Evolutionary conservation across 1,284 basidiomycete species (phyloP).

Genomic region (Marasmius tenuissimus): DNA sequence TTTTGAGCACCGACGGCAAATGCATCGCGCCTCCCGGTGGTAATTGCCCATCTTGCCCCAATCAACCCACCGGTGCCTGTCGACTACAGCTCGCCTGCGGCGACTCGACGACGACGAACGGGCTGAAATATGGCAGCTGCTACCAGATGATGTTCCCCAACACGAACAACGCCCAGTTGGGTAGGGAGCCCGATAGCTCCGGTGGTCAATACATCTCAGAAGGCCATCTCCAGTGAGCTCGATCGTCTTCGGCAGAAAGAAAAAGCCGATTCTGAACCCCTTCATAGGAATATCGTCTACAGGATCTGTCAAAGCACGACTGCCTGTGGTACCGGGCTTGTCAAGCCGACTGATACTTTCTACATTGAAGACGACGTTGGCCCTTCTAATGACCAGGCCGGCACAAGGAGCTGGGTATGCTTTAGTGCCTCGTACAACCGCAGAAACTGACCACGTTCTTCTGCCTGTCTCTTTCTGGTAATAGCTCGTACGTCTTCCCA

Average conservation of each 20-base stretch:
- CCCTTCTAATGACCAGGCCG: background rate
- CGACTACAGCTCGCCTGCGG: background rate
- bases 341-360: conserved; percentile 5
- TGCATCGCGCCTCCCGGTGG: background rate
- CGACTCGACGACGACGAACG: background rate
- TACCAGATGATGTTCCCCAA: conserved; percentile 1
- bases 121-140: conserved; percentile 1
- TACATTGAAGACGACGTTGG: background rate
- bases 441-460: background rate
- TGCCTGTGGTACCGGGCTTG: conserved; percentile 1
- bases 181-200: background rate
- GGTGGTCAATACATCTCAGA: background rate
- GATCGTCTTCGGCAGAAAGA: background rate
- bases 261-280: background rate
- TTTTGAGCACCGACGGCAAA: background rate
- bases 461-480: background rate
- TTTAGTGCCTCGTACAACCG: background rate
- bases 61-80: background rate
- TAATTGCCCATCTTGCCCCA: background rate
- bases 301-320: conserved; percentile 2
- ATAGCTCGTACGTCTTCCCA: background rate
- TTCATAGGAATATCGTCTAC: conserved; percentile 1
- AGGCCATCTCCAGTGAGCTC: background rate
- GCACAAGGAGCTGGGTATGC: background rate
- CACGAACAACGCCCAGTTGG: background rate